These are phyloP conservation scores for Diutina pseudorugosa DNA, from an alignment of 1,139 yeast species.

Conservation along the genomic window DNA sequence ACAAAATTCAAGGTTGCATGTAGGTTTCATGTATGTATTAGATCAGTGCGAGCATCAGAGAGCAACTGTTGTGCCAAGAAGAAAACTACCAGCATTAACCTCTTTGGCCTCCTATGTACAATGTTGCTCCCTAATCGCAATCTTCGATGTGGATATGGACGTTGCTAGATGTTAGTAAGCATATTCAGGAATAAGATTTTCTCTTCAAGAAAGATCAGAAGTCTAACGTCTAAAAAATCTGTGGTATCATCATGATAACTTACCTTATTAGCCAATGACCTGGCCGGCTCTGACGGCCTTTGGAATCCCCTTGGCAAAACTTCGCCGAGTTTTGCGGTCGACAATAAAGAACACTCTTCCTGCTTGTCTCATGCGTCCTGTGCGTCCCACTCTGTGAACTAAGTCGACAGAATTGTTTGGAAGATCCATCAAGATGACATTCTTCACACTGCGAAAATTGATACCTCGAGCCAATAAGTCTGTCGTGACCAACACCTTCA, in stretches of 20 bases:
- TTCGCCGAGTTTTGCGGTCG: constrained; percentile 51
- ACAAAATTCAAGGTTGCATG: too few relatives aligned
- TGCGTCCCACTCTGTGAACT: constrained; percentile 86
- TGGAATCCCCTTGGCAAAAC: constrained; percentile 81
- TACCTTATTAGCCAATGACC: constrained; percentile 18
- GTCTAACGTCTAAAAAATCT: constrained; percentile 20
- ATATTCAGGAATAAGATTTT: constrained; percentile 9
- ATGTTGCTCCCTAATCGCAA: background rate
- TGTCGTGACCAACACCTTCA: constrained; percentile 72
- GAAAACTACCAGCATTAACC: background rate
- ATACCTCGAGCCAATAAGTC: constrained; percentile 86
- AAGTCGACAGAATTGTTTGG: constrained; percentile 80
- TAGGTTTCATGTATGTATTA: too few relatives aligned
- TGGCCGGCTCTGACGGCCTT: constrained; percentile 49
- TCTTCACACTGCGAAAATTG: constrained; percentile 72
- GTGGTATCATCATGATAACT: constrained; percentile 11
- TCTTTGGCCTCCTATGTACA: background rate
- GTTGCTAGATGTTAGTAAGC: background rate
- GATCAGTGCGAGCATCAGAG: too few relatives aligned
- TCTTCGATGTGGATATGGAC: too few relatives aligned
- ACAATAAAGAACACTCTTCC: constrained; percentile 77
- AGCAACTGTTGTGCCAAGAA: background rate
- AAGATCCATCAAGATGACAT: constrained; percentile 73
- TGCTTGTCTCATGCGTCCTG: constrained; percentile 82
- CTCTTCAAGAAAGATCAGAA: constrained; percentile 12